phyloP scores from a whole-genome alignment of 768 basidiomycete genomes.

The Termitomyces heimii region DNA sequence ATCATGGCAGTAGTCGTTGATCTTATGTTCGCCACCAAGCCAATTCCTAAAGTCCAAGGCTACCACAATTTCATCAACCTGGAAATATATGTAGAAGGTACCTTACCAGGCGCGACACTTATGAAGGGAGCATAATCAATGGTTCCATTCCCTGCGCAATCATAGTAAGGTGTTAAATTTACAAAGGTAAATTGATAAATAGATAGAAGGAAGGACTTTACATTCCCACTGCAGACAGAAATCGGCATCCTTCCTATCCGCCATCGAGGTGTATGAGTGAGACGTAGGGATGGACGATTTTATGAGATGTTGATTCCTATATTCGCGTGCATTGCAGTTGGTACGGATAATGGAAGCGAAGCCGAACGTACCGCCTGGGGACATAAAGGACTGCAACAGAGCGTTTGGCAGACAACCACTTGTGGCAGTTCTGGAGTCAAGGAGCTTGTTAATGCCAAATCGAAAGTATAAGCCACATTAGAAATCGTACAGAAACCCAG shows the following conservation, averaged over 20 bases:
- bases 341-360: not conserved
- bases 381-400: slow-evolving; percentile 70
- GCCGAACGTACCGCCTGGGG: slow-evolving; percentile 37
- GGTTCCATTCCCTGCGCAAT: slow-evolving; percentile 47
- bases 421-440: slow-evolving; percentile 64
- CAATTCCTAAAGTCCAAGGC: slow-evolving; percentile 75
- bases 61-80: slow-evolving; percentile 15
- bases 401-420: slow-evolving; percentile 76
- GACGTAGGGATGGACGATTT: slow-evolving; percentile 57
- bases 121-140: slow-evolving; percentile 44
- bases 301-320: slow-evolving; percentile 62
- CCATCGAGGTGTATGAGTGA: slow-evolving; percentile 38
- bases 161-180: not conserved
- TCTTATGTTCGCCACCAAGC: slow-evolving; percentile 77
- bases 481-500: slow-evolving; percentile 57
- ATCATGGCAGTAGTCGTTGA: slow-evolving; percentile 67
- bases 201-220: slow-evolving; percentile 3
- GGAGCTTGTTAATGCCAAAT: not conserved
- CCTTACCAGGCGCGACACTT: slow-evolving; percentile 42
- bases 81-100: not conserved
- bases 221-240: slow-evolving; percentile 42
- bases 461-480: slow-evolving; percentile 13
- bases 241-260: slow-evolving; percentile 23
- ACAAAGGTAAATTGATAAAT: not conserved
- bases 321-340: not conserved